Base-by-base conservation (phyloP, 495 filamentous ascomycete species). In the Xylaria flabelliformis region DNA sequence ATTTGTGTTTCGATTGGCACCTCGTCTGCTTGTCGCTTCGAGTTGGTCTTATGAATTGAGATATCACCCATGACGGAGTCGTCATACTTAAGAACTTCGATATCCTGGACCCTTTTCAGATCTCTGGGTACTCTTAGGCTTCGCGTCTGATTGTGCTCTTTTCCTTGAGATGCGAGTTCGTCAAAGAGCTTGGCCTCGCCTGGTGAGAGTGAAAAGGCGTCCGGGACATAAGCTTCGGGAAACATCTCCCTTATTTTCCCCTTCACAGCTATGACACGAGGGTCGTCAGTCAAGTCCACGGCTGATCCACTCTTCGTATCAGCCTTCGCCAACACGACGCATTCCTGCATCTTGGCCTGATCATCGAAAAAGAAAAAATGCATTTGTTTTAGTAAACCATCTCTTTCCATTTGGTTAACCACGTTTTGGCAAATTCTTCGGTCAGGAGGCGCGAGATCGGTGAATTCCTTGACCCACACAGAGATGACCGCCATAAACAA, bases 401-500 rank as follows among this genome's bases (percentile, higher is more conserved):
- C 80, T 72, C 87, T 85, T 55, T 92, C 81, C 66, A 95, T 78
- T 34, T 82, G 78, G 68, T 92, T 91, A 67, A 96, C 80, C 0
- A 90, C 83, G 6, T 80, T 84, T 41, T 84, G 85, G 46, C 76
- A 84, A 17, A 81, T 77, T 51, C 78, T 79, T 34, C 75, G 74
- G 34, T 79, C 77, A 9, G 80, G 83, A 39, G 77, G 78, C 8
- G 70, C 72, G 86, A 76, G 36, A 85, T 91, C 72, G 77, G 80
- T 65, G 80, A 83, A 80, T 87, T 89, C 80, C 70, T 90, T 89
- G 34, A 84, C 80, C 89, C 91, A 94, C 48, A 85, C 80, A 2
- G 84, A 85, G 13, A 85, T 80, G 72, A 94, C 89, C n/a, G 93
- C 90, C 74, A 89, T 88, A 80, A 89, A 92, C 4, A 98, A 82